These are phyloP conservation scores for Stevia rebaudiana DNA, from an alignment of 140 eudicot species.

Conservation along the genomic window DNA sequence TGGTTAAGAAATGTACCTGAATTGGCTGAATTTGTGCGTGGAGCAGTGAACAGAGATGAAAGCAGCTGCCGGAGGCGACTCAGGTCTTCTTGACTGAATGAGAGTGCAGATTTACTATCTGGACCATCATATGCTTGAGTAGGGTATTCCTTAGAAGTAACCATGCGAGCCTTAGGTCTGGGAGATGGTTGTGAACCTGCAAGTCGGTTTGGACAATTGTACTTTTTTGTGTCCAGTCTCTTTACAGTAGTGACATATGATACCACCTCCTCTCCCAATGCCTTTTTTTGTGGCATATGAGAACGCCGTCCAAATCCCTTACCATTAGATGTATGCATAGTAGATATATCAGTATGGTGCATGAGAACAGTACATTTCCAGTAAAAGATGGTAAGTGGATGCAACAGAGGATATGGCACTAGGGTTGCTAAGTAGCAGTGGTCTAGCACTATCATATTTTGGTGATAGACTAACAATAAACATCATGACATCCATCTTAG, in stretches of 20 bases:
- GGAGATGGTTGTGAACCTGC: not conserved
- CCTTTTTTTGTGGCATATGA: not conserved
- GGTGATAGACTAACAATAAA: no score
- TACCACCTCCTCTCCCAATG: not conserved
- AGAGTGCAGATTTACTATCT: no score
- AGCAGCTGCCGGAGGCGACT: no score
- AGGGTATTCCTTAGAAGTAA: not conserved
- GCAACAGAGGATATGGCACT: not conserved
- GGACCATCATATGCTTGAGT: not conserved
- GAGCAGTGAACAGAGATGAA: no score
- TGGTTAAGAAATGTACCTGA: no score
- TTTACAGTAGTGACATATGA: no score
- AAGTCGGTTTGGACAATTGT: not conserved
- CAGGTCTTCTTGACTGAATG: no score
- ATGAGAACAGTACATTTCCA: not conserved
- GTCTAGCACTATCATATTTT: not conserved
- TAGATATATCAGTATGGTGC: not conserved
- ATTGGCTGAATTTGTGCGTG: no score
- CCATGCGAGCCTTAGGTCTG: not conserved
- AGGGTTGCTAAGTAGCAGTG: not conserved
- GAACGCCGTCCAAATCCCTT: not conserved
- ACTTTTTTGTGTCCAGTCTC: not conserved
- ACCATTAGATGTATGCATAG: not conserved
- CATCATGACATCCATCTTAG: no score
- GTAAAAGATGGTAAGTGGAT: not conserved